Evolutionary conservation across 164 flowering plant species (phyloP), one percentile per base, ranked within the genome.

Genomic region (Berberis thunbergii): DNA sequence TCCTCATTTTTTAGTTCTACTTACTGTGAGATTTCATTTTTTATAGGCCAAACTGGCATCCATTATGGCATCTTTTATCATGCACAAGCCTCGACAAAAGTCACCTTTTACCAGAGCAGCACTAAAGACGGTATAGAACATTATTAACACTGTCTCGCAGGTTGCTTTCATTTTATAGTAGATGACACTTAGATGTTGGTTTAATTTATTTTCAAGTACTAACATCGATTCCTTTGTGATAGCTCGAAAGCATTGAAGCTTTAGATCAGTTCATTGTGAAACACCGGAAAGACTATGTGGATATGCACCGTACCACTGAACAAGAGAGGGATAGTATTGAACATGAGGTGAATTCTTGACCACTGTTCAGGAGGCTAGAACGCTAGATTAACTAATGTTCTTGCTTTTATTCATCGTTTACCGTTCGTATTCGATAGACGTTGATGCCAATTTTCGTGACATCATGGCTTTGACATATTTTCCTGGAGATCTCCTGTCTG

Each of bases 311-410:
- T 4, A 86, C 96, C 2, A 89, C 94, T 68, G 92, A 89, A 65
- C 85, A 86, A 67, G 97, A 94, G 74, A 81, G 91, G 69, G 99
- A 94, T 74, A 84, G 83, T 81, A 91, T 91, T 70, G 99, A 94
- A 76, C 96, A 91, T 63, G 99, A 94, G 74, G 99, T 94, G 75
- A 75, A 85, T 69, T 69, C 60, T 41, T 9, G 38, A 55, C 55
- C n/a, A 10, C 7, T 52, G 6, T 6, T 11, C 11, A 49, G 52
- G 6, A 49, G 11, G 52, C 52, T 26, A 26, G 26, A 26, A 26
- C 26, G 26, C 26, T 26, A 26, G 26, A 26, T 26, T 26, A 26
- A 26, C 26, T 26, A 26, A 26, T 26, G 26, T 26, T 26, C 26
- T 26, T 26, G 26, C 26, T 26, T 26, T 26, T 26, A 26, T 26